These are phyloP conservation scores for Myriosclerotinia scirpicola DNA, from an alignment of 2,329 filamentous ascomycete genomes.

Conservation along the genomic window DNA sequence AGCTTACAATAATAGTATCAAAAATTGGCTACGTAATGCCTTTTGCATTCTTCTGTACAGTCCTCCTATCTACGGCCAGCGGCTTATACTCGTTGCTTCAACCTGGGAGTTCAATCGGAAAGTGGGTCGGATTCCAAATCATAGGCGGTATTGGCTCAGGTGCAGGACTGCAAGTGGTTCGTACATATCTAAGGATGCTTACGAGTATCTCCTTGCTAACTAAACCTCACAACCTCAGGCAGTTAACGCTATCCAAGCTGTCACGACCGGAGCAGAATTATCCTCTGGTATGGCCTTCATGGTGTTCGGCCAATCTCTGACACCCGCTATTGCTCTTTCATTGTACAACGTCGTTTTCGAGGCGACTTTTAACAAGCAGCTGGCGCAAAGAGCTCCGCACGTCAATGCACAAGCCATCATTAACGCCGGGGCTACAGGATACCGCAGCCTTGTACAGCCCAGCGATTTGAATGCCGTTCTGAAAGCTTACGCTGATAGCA, in stretches of 20 bases:
- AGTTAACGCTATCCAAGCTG: conserved; percentile 42
- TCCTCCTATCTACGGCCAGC: conserved; percentile 38
- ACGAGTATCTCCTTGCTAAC: conserved; percentile 13
- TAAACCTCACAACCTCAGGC: conserved; percentile 22
- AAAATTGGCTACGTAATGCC: conserved; percentile 42
- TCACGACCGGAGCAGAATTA: conserved; percentile 35
- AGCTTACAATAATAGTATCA: conserved; percentile 26
- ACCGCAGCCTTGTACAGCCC: conserved; percentile 41
- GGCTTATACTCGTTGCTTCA: conserved; percentile 42
- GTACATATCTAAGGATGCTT: neutral
- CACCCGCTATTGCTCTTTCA: conserved; percentile 39
- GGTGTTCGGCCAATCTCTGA: conserved; percentile 41
- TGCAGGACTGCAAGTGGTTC: conserved; percentile 34
- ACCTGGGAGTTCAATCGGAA: conserved; percentile 28
- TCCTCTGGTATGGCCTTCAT: conserved; percentile 40
- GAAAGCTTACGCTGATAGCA: conserved; percentile 33
- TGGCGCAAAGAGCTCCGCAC: conserved; percentile 41
- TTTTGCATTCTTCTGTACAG: conserved; percentile 38
- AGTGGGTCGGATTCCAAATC: conserved; percentile 38
- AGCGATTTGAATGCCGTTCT: conserved; percentile 43
- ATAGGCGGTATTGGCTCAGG: conserved; percentile 35
- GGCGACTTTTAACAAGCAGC: conserved; percentile 31
- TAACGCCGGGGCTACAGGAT: conserved; percentile 45
- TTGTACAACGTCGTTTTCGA: conserved; percentile 39
- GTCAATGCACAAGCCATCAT: conserved; percentile 42